A percentile compares a stretch with the other conserved stretches of the same genome.
Evolutionary conservation across 1,284 basidiomycete species (phyloP).

Genomic region (Cutaneotrichosporon curvatum): DNA sequence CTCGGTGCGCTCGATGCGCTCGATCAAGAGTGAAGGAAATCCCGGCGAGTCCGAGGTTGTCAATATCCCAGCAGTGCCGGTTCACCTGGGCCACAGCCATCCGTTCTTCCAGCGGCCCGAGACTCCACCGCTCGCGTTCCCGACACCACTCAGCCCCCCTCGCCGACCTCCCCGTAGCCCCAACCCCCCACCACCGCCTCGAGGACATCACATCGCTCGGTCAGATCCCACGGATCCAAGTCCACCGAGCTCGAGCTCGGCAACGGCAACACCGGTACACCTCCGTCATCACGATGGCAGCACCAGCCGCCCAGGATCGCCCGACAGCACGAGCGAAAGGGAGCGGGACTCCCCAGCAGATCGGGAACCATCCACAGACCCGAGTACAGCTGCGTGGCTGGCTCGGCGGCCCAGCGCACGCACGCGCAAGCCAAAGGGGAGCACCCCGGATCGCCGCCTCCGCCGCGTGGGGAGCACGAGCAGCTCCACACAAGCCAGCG

Average conservation of each 20-base stretch:
- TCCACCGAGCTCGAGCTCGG: background rate
- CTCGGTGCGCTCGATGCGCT: constrained; percentile 4
- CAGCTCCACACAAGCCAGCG: background rate
- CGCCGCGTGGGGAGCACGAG: background rate
- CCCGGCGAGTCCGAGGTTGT: background rate
- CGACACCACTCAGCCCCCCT: constrained; percentile 1
- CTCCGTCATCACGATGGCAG: background rate
- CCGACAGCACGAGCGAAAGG: background rate
- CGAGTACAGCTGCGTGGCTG: constrained; percentile 14
- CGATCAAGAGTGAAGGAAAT: background rate
- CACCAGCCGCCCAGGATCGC: background rate
- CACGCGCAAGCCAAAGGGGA: background rate
- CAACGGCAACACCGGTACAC: background rate
- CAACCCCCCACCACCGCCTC: background rate
- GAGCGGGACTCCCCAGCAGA: background rate
- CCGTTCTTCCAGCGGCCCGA: constrained; percentile 1
- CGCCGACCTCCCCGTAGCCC: constrained; percentile 1
- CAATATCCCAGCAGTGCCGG: background rate
- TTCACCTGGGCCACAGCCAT: background rate
- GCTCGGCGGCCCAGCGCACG: constrained; percentile 11
- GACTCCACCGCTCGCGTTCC: background rate
- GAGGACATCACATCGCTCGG: background rate
- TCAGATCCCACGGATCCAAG: background rate
- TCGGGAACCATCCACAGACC: background rate
- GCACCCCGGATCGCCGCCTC: background rate